Base-by-base conservation (phyloP, 2,329 filamentous ascomycete species). In the Colletotrichum spinosum region DNA sequence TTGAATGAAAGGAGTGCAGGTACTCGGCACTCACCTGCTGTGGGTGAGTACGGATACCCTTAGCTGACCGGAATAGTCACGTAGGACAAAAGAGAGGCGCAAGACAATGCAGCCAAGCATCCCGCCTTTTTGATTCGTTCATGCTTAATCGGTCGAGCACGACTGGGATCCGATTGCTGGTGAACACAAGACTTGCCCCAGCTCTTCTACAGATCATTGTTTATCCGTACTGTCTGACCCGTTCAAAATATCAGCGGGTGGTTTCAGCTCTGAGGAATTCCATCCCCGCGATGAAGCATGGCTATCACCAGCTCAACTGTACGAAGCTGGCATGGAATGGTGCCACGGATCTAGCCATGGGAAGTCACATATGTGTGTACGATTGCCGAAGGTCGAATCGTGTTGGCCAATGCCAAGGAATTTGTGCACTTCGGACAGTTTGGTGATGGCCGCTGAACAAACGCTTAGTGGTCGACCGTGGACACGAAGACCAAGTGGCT, bases 321-420 rank as follows among this genome's bases (percentile, higher is more conserved):
- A 34, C 15, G 37, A 53, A 49, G 44, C 44, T 39, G 25, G 25
- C 25, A 25, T 25, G 34, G 35, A 34, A 55, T 61, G 69, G 67
- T 70, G 70, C 65, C 68, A 72, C 71, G 69, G 71, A 72, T 73
- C 70, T 74, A 70, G 65, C 74, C 69, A 72, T 73, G 72, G 69
- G 55, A 70, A 71, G 70, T 73, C 70, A 71, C 70, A 72, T 71
- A 69, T 70, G 70, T 69, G 69, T 69, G 69, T 66, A 63, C 70
- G 71, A 74, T 73, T 74, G 69, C 70, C 70, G 70, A 72, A 60
- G 63, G 62, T 67, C 61, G 61, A 35, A 53, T 39, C 37, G 42
- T 64, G 25, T 37, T 49, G 52, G 39, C 33, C 42, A 61, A 33
- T 64, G 55, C 55, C 25, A 57, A 35, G 62, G 61, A 53, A 51